Conservation (phyloP, 441 rosid genomes). For the Flueggea neowawraea region DNA sequence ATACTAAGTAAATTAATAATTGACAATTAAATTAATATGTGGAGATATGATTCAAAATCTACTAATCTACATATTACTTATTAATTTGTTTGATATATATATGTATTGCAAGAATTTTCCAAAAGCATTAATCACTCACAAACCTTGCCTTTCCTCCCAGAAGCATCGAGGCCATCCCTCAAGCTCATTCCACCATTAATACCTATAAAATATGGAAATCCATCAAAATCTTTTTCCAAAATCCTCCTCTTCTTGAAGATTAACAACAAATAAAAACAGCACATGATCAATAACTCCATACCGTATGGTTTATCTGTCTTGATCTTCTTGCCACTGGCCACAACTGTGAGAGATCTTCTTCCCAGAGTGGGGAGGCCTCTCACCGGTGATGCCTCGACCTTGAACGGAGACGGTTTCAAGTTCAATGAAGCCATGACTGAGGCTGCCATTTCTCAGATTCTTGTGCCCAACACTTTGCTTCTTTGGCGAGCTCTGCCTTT, state of each 20-base stretch:
- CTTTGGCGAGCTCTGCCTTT: too few species aligned
- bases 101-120: too few species aligned
- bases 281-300: constrained; percentile 2
- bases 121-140: background rate
- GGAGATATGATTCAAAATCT: too few species aligned
- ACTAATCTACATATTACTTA: too few species aligned
- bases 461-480: too few species aligned
- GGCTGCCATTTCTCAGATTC: constrained; percentile 23
- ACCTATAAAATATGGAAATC: constrained; percentile 32
- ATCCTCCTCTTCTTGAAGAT: too few species aligned
- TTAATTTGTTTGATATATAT: too few species aligned
- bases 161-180: constrained; percentile 74
- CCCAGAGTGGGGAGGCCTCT: constrained; percentile 63
- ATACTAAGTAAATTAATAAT: too few species aligned
- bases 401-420: constrained; percentile 58
- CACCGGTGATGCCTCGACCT: constrained; percentile 38
- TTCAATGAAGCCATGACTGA: constrained; percentile 61
- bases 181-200: constrained; percentile 70
- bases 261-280: too few species aligned
- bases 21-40: too few species aligned
- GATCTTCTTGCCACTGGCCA: constrained; percentile 60
- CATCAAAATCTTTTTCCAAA: too few species aligned
- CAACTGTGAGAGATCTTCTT: constrained; percentile 47
- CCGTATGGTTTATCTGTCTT: constrained; percentile 79
- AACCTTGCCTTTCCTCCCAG: constrained; percentile 81